Conservation (phyloP, 495 filamentous ascomycete genomes). For the Tuber melanosporum region DNA sequence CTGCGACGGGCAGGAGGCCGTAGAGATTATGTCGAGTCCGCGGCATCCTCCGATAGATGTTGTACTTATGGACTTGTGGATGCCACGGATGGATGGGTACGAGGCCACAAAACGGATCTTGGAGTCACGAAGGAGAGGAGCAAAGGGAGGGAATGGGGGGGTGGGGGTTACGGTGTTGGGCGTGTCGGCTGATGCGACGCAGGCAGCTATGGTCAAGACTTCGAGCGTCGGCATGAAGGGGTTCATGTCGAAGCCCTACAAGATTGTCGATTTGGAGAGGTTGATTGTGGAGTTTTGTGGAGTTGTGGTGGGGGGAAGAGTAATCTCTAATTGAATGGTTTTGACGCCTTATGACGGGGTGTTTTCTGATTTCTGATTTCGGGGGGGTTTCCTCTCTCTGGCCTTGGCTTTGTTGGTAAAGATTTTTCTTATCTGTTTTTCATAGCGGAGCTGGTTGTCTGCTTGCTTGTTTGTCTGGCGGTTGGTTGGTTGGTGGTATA, state of each 20-base stretch:
- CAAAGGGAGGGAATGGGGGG: constrained; percentile 23
- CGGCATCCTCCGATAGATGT: constrained; percentile 52
- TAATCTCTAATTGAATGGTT: constrained; percentile 1
- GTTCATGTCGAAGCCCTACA: constrained; percentile 75
- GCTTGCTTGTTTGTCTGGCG: constrained; percentile 19
- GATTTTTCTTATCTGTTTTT: constrained; percentile 16
- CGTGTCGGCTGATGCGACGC: constrained; percentile 71
- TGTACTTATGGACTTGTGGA: constrained; percentile 80
- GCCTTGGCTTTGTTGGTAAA: constrained; percentile 28
- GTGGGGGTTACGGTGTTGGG: constrained; percentile 53
- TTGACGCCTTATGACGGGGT: constrained; percentile 14
- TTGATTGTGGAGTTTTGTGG: constrained; percentile 60
- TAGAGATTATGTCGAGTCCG: constrained; percentile 54
- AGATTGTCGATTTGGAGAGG: constrained; percentile 61
- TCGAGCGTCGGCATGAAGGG: constrained; percentile 65
- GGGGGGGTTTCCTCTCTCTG: constrained; percentile 9
- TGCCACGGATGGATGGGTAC: constrained; percentile 78
- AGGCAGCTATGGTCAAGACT: constrained; percentile 58
- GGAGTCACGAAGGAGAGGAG: constrained; percentile 47
- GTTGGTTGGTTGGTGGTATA: constrained; percentile 23
- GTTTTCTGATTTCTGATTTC: constrained; percentile 31
- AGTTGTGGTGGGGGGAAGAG: constrained; percentile 18
- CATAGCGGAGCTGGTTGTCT: constrained; percentile 22
- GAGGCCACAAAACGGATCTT: constrained; percentile 64
- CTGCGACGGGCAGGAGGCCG: constrained; percentile 66